Evolutionary conservation across 2,329 filamentous ascomycete species (phyloP).

Genomic region (Aspergillus amoenus): DNA sequence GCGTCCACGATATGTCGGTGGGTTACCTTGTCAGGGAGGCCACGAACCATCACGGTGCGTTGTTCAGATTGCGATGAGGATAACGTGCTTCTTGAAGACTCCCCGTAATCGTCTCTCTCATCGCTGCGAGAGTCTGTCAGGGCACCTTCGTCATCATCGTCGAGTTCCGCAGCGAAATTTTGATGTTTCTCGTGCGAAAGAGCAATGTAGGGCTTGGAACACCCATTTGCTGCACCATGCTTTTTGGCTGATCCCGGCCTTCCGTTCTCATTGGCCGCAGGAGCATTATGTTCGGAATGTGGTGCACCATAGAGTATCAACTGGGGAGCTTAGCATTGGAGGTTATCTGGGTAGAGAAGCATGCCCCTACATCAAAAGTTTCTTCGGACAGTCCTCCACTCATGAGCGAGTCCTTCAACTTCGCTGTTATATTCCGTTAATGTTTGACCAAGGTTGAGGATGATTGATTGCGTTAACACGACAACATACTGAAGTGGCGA

Average conservation of each 20-base stretch:
- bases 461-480: background rate
- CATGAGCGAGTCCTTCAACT: slow-evolving; percentile 50
- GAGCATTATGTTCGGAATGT: background rate
- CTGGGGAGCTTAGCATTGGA: slow-evolving; percentile 18
- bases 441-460: background rate
- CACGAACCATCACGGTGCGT: slow-evolving; percentile 55
- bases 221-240: background rate
- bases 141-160: slow-evolving; percentile 22
- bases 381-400: slow-evolving; percentile 51
- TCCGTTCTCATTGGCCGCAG: background rate
- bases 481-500: slow-evolving; percentile 16
- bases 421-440: slow-evolving; percentile 35
- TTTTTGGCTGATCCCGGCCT: background rate
- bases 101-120: slow-evolving; percentile 25
- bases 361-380: slow-evolving; percentile 46
- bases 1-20: slow-evolving; percentile 64
- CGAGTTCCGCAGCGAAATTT: slow-evolving; percentile 2
- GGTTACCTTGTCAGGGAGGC: slow-evolving; percentile 62
- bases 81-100: slow-evolving; percentile 19
- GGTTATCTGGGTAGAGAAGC: background rate
- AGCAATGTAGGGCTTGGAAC: background rate
- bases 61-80: slow-evolving; percentile 19
- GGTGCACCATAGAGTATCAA: slow-evolving; percentile 21
- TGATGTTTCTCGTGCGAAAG: background rate
- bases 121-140: slow-evolving; percentile 24